Conservation (phyloP, 1,284 basidiomycete species). For the Schizophyllum commune region DNA sequence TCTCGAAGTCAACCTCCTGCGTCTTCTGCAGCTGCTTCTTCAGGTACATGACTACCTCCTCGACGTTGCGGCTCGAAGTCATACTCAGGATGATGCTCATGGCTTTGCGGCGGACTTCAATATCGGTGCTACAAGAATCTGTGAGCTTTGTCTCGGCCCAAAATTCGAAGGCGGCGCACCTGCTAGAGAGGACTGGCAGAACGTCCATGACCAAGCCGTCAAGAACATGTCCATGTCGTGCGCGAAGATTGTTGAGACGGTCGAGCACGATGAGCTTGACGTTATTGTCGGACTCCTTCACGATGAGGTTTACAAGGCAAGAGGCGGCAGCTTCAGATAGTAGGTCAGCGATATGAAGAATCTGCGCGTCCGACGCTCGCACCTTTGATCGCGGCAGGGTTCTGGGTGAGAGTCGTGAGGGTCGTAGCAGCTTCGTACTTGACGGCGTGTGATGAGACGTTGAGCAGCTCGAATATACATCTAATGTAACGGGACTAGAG, state of each 20-base stretch:
- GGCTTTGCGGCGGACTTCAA: constrained; percentile 95
- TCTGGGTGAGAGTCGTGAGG: constrained; percentile 91
- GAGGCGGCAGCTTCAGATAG: constrained; percentile 75
- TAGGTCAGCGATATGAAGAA: neutral
- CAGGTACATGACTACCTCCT: constrained; percentile 93
- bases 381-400: constrained; percentile 95
- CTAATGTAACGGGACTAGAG: constrained; percentile 84
- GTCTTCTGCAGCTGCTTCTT: constrained; percentile 98
- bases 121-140: constrained; percentile 63
- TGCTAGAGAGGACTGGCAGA: constrained; percentile 78
- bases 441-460: constrained; percentile 87
- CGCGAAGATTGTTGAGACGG: constrained; percentile 78
- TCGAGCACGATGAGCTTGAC: constrained; percentile 98
- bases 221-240: constrained; percentile 87
- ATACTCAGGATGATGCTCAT: constrained; percentile 88
- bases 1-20: constrained; percentile 79
- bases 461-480: constrained; percentile 91
- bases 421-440: constrained; percentile 98
- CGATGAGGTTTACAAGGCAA: constrained; percentile 84
- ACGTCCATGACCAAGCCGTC: constrained; percentile 96
- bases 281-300: constrained; percentile 98
- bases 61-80: constrained; percentile 94
- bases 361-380: constrained; percentile 5
- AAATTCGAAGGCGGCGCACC: constrained; percentile 16
- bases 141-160: neutral